These are phyloP conservation scores for Rehmannia glutinosa DNA, from an alignment of 257 asterid genomes.

Conservation along the genomic window DNA sequence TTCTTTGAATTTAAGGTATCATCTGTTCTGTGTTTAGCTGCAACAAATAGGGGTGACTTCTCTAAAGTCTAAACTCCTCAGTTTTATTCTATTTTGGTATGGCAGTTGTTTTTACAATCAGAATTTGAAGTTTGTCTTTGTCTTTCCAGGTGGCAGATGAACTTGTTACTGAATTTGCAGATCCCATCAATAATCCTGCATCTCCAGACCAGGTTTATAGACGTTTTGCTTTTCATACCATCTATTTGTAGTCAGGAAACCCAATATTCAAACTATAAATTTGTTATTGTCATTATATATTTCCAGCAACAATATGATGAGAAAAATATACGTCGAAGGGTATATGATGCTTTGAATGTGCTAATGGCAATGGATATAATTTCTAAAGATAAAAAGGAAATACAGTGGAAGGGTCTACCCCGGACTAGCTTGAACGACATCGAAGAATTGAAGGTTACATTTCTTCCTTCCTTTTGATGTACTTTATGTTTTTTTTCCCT, in stretches of 20 bases:
- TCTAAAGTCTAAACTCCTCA: no score
- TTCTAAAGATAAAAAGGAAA: constrained; percentile 84
- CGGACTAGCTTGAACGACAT: constrained; percentile 63
- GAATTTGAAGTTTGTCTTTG: constrained; percentile 13
- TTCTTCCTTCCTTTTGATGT: background rate
- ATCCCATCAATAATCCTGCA: constrained; percentile 41
- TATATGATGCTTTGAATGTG: constrained; percentile 85
- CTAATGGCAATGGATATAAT: constrained; percentile 94
- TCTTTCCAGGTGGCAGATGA: constrained; percentile 79
- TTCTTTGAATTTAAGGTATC: no score
- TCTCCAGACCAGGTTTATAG: constrained; percentile 70
- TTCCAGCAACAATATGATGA: constrained; percentile 83
- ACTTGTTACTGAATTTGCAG: constrained; percentile 82
- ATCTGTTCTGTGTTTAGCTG: no score
- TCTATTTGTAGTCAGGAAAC: no score
- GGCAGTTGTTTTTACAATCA: constrained; percentile 2
- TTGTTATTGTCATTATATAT: constrained; percentile 12
- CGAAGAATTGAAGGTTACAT: constrained; percentile 67
- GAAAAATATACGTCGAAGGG: constrained; percentile 85
- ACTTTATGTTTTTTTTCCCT: background rate
- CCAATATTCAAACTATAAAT: background rate
- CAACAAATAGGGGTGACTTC: no score
- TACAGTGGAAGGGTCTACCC: constrained; percentile 91
- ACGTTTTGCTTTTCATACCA: no score
- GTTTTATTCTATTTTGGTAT: no score